These are phyloP conservation scores for Avena atlantica DNA, from an alignment of 176 grass and related monocot species.

Conservation along the genomic window DNA sequence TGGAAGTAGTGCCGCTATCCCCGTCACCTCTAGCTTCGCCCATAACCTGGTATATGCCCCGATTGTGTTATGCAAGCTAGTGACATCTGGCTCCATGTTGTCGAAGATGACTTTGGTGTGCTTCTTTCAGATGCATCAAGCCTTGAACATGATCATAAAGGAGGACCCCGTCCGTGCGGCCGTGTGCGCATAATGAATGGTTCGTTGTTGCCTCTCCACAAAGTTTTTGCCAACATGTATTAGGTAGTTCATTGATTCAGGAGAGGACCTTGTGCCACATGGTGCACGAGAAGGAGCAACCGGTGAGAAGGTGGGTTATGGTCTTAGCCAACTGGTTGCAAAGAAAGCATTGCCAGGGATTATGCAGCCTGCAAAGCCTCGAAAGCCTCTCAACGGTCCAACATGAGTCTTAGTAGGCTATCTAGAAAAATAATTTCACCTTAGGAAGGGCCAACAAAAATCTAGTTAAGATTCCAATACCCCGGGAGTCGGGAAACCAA, in stretches of 20 bases:
- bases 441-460: neutral
- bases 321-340: neutral
- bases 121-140: neutral
- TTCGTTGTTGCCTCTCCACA: neutral
- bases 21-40: neutral
- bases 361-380: too few relatives aligned
- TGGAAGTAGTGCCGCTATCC: neutral
- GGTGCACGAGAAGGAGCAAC: neutral
- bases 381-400: neutral
- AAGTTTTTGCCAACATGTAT: neutral
- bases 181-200: neutral
- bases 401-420: neutral
- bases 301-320: neutral
- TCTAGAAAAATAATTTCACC: neutral
- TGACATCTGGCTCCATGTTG: neutral
- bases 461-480: neutral
- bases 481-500: neutral
- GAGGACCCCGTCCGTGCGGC: neutral
- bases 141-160: neutral
- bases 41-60: neutral
- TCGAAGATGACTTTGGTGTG: neutral
- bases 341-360: neutral
- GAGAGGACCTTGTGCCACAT: neutral
- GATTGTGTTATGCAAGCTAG: neutral
- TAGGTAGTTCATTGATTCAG: neutral